These are phyloP conservation scores for Amylocarpus encephaloides DNA, from an alignment of 2,329 filamentous ascomycete genomes.

Conservation along the genomic window DNA sequence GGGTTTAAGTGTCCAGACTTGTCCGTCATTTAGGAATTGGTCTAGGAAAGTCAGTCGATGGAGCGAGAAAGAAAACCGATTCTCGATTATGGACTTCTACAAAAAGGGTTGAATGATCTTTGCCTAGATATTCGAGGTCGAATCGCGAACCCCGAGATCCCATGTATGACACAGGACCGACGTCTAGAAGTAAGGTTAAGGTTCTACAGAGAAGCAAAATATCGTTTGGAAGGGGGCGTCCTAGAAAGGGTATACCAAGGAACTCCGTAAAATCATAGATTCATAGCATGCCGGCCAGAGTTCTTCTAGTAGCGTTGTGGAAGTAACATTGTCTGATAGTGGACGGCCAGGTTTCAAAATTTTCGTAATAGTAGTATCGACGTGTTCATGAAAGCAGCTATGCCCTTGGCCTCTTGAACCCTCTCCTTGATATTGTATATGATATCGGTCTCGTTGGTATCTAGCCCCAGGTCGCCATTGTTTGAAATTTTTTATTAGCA, in stretches of 20 bases:
- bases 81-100: neutral
- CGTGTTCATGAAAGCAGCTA: neutral
- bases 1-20: slow-evolving; percentile 8
- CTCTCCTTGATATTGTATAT: neutral
- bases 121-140: neutral
- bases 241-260: neutral
- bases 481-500: neutral
- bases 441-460: neutral
- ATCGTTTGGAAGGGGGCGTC: neutral
- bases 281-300: neutral
- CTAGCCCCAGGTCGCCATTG: neutral
- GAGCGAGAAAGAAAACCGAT: neutral
- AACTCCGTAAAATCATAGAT: neutral
- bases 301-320: neutral
- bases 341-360: neutral
- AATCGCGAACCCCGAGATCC: slow-evolving; percentile 9
- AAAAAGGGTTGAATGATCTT: neutral
- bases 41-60: slow-evolving; percentile 6
- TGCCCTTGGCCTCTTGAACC: neutral
- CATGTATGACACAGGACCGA: slow-evolving; percentile 10
- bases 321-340: neutral
- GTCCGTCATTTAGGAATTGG: slow-evolving; percentile 2
- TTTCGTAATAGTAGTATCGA: neutral
- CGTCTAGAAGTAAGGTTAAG: slow-evolving; percentile 1
- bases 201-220: neutral